Conservation (phyloP, 768 basidiomycete genomes). For the Pisolithus albus region DNA sequence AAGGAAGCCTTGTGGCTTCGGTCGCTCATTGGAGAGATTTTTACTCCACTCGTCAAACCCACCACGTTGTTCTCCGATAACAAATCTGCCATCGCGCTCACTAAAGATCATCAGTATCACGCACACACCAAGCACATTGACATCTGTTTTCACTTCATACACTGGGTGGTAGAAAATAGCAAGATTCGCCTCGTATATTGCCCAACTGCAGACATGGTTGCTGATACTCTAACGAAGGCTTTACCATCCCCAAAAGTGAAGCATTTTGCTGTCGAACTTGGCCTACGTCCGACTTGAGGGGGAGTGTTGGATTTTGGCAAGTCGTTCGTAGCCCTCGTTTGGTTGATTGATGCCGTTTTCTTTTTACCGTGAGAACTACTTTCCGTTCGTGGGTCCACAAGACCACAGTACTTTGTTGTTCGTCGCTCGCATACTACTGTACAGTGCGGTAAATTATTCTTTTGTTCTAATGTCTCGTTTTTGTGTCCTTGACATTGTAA, state of each 20-base stretch:
- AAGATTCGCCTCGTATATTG: conserved; percentile 9
- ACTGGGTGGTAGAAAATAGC: conserved; percentile 17
- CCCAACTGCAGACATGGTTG: conserved; percentile 26
- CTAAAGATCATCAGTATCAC: conserved; percentile 23
- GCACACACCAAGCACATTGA: conserved; percentile 33
- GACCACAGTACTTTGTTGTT: too few species aligned
- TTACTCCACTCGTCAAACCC: background rate
- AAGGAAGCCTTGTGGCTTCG: conserved; percentile 21
- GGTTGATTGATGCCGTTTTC: too few species aligned
- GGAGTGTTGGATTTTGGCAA: too few species aligned
- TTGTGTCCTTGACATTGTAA: too few species aligned
- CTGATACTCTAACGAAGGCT: conserved; percentile 37
- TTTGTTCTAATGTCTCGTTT: too few species aligned
- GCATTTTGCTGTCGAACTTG: conserved; percentile 3
- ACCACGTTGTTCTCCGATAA: conserved; percentile 4
- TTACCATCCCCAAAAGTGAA: conserved; percentile 15
- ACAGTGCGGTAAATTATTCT: too few species aligned
- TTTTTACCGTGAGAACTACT: too few species aligned
- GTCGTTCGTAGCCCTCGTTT: too few species aligned
- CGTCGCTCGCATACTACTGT: too few species aligned
- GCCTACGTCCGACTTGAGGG: background rate
- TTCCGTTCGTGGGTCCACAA: too few species aligned
- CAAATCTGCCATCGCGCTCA: too few species aligned
- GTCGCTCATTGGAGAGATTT: conserved; percentile 7
- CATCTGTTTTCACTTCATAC: conserved; percentile 30